Conservation (phyloP, 2,329 filamentous ascomycete species). For the Scedosporium boydii region DNA sequence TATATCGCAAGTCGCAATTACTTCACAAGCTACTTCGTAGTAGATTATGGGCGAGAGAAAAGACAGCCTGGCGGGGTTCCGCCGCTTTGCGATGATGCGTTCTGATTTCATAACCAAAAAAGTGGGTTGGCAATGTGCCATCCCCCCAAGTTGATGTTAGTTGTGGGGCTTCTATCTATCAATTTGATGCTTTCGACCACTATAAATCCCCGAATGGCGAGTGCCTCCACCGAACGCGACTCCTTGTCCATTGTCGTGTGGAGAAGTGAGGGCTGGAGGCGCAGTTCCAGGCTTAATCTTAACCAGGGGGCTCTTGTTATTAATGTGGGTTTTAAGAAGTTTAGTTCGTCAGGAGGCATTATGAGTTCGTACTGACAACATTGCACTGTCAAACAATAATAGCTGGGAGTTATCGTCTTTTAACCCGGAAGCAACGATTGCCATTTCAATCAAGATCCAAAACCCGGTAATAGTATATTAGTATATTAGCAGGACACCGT, state of each 20-base stretch:
- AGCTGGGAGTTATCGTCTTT: background rate
- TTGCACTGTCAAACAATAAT: too few relatives aligned
- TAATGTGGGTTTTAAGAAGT: too few relatives aligned
- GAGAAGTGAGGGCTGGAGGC: background rate
- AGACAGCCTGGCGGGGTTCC: background rate
- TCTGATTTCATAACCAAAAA: too few relatives aligned
- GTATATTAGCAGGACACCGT: background rate
- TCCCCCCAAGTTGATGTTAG: too few relatives aligned
- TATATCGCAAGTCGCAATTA: background rate
- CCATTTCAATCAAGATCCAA: background rate
- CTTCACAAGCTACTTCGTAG: too few relatives aligned
- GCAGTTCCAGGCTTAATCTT: background rate
- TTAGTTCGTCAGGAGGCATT: too few relatives aligned
- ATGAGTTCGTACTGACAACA: too few relatives aligned
- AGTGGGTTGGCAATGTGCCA: too few relatives aligned
- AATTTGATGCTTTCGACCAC: too few relatives aligned
- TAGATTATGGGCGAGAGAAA: too few relatives aligned
- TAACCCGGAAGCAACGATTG: background rate
- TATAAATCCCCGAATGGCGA: background rate
- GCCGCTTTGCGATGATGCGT: background rate
- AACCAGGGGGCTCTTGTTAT: background rate
- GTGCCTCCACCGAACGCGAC: background rate
- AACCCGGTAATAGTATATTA: background rate
- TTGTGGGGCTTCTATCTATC: too few relatives aligned
- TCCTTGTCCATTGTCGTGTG: background rate